Conservation (phyloP, 2,329 filamentous ascomycete species). For the Colletotrichum orchidophilum region DNA sequence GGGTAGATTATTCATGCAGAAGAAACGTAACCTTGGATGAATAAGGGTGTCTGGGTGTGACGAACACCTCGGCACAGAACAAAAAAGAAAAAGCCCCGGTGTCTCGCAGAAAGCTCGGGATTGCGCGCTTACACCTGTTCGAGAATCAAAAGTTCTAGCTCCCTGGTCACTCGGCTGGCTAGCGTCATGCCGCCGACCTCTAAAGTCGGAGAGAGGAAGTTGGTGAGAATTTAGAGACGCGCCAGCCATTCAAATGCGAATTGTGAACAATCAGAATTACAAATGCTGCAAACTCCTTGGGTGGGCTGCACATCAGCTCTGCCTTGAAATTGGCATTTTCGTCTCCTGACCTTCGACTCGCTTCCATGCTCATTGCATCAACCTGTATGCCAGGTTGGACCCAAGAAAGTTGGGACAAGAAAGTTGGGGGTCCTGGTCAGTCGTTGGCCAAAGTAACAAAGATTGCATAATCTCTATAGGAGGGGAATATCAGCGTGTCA, state of each 20-base stretch:
- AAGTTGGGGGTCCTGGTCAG: too few species aligned
- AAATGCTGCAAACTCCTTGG: background rate
- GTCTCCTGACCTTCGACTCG: background rate
- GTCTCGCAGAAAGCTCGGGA: slow-evolving; percentile 24
- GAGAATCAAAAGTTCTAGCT: background rate
- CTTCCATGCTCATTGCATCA: background rate
- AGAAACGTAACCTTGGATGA: background rate
- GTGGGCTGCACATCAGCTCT: too few species aligned
- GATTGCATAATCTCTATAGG: background rate
- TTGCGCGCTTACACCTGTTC: background rate
- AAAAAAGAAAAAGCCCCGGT: background rate
- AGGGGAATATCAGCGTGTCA: background rate
- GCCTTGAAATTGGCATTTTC: background rate
- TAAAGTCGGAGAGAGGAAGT: background rate
- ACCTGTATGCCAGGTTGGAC: background rate
- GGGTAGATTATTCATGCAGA: slow-evolving; percentile 12
- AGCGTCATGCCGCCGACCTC: background rate
- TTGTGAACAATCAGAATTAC: background rate
- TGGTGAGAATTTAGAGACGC: background rate
- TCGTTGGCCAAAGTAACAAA: too few species aligned
- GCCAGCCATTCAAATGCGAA: background rate
- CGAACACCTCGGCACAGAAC: background rate
- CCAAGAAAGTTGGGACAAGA: background rate
- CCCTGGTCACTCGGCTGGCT: background rate
- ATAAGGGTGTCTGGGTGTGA: background rate